phyloP scores from a whole-genome alignment of 1,284 basidiomycete species.

The Cutaneotrichosporon cutaneum region DNA sequence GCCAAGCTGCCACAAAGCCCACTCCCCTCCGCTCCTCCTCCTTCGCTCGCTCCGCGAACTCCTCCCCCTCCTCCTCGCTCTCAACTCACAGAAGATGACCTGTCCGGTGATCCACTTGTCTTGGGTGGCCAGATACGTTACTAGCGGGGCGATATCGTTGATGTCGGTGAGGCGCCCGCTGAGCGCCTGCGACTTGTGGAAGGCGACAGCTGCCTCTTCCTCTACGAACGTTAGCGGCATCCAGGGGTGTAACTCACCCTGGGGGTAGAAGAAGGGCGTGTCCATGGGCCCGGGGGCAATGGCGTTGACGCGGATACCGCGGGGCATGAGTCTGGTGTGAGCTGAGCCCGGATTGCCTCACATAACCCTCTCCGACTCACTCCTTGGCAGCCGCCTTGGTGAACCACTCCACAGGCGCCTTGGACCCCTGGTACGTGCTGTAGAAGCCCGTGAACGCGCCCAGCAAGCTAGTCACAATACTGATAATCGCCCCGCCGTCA shows the following conservation, averaged over 20 bases:
- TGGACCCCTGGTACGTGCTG: conserved; percentile 33
- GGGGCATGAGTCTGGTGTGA: conserved; percentile 18
- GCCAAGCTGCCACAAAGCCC: too few relatives aligned
- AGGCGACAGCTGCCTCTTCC: conserved; percentile 23
- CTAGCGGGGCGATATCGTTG: conserved; percentile 24
- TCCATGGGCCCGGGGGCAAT: conserved; percentile 28
- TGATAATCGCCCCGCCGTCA: conserved; percentile 31
- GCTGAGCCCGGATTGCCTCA: neutral
- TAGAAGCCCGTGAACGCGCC: conserved; percentile 30
- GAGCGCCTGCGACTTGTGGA: conserved; percentile 23
- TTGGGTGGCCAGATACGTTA: conserved; percentile 18
- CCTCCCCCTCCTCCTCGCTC: neutral
- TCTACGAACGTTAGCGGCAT: neutral
- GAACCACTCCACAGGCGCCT: conserved; percentile 35
- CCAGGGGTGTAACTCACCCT: neutral
- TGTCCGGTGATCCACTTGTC: conserved; percentile 29
- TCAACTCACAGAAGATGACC: conserved; percentile 24
- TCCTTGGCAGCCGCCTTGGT: conserved; percentile 31
- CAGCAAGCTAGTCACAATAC: conserved; percentile 28
- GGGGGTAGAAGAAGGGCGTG: conserved; percentile 29
- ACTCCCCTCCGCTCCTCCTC: too few relatives aligned
- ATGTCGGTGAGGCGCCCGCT: conserved; percentile 25
- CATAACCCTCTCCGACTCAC: too few relatives aligned
- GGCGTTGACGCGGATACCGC: conserved; percentile 26
- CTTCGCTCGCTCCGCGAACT: too few relatives aligned